Evolutionary conservation across 1,284 basidiomycete species (phyloP), one percentile per base, ranked within the genome.

Genomic region (Pseudozyma flocculosa): DNA sequence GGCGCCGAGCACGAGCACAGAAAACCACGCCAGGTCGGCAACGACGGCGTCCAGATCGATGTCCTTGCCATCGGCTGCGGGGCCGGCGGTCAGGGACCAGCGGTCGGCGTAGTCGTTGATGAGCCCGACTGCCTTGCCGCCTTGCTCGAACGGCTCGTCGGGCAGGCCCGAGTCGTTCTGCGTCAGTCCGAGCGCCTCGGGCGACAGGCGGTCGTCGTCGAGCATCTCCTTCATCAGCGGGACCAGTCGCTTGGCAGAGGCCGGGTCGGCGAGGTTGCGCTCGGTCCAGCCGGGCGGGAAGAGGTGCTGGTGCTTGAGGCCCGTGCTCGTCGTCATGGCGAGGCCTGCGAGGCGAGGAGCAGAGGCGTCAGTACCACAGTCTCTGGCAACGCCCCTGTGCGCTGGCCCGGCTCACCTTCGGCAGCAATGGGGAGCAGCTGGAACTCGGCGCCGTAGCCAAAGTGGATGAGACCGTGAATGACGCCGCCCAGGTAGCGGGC

Each of bases 401-500:
- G n/a, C n/a, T n/a, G n/a, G n/a, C n/a, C n/a, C n/a, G n/a, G 24
- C 59, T 26, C 43, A 59, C 64, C 77, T 51, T 79, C 76, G 0
- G 72, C 72, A 1, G 71, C 72, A 10, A 78, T 15, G 5, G 43
- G 66, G 13, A 55, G 48, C 26, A 74, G 17, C 0, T 54, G 50
- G 24, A 76, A 68, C 46, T 79, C 78, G 46, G 75, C 43, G 8
- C 73, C 78, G 42, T 77, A 70, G 1, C 78, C 76, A 24, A 75
- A 61, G 43, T 79, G 75, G 40, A 79, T 79, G 29, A 76, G 36
- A 2, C 68, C 65, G 49, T 79, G 78, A n/a, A 79, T 40, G 3
- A 72, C 78, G 5, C 76, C 77, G 1, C 68, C 71, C 3, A 77
- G 63, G n/a, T 71, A 68, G 4, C 73, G 45, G 23, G 21, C 41